Base-by-base conservation (phyloP, 2,329 filamentous ascomycete species). In the Xylaria arbuscula region DNA sequence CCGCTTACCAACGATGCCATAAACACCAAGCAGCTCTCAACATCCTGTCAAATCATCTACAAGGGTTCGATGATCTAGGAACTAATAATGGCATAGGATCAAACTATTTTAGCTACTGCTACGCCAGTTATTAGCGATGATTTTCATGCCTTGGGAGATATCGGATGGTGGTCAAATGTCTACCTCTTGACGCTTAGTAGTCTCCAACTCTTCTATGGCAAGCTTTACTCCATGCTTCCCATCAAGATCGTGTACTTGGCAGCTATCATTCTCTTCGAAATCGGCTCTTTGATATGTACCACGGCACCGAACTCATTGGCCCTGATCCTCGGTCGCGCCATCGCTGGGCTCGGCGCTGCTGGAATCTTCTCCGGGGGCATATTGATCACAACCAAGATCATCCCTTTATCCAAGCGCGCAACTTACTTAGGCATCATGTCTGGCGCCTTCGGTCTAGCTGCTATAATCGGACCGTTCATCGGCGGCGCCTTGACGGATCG, bases 211-310 rank as follows among this genome's bases (percentile, higher is more conserved):
- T 73, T 74, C 55, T 76, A 74, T 62, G 74, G 74, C 28, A 75
- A 74, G 47, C 68, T 77, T 1, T 76, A 76, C 57, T 72, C 51
- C n/a, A n/a, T 67, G 3, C 70, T 70, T 50, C 42, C 68, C 24
- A 61, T 69, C 51, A 77, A 75, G 32, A 10, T 51, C 9, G 53
- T 72, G 1, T 72, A 72, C 87, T 61, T 74, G 87, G 17, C 62
- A 67, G 5, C 81, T 78, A 66, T 81, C 87, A 17, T 83, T 9
- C 70, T 87, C 45, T 88, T 88, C 50, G 86, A 87, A 73, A 74
- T 84, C 53, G 87, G 87, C 1, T 88, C 86, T 15, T 79, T 72
- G 28, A 67, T 78, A 8, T 89, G 87, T 68, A 87, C 84, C 34
- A 81, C 83, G 1, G 87, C 87, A 1, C 40, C 40, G 4, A 42